Evolutionary conservation across 805 yeast genomes (phyloP).

Genomic region (Wickerhamomyces rabaulensis): DNA sequence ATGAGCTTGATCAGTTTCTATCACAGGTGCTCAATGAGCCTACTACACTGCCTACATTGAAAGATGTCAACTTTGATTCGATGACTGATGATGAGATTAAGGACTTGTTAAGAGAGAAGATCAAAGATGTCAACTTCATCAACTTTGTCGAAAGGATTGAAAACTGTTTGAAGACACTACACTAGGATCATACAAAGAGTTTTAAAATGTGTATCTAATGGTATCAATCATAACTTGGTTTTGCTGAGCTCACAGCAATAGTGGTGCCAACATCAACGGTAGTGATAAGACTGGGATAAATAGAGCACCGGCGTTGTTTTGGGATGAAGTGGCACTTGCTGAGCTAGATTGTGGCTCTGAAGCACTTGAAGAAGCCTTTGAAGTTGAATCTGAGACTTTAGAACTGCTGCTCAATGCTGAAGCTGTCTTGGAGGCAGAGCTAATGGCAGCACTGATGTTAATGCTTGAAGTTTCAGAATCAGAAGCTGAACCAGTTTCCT

Average conservation of each 20-base stretch:
- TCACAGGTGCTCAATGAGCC: slow-evolving; percentile 13
- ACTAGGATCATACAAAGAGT: not conserved
- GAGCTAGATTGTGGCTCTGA: not conserved
- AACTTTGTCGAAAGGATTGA: slow-evolving; percentile 22
- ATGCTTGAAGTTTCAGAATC: not conserved
- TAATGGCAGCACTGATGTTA: not conserved
- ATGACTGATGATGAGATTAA: slow-evolving; percentile 17
- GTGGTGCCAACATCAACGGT: slow-evolving; percentile 8
- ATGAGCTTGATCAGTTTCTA: slow-evolving; percentile 6
- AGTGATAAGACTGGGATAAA: slow-evolving; percentile 9
- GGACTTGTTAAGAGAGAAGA: slow-evolving; percentile 12
- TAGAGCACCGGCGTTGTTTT: slow-evolving; percentile 5
- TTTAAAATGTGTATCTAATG: not conserved
- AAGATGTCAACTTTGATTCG: slow-evolving; percentile 1
- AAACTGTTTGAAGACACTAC: slow-evolving; percentile 9
- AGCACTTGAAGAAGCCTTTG: not conserved
- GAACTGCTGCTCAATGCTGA: not conserved
- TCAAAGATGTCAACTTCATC: slow-evolving; percentile 20
- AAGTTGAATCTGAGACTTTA: slow-evolving; percentile 2
- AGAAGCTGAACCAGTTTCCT: slow-evolving; percentile 2
- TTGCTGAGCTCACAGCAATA: slow-evolving; percentile 4
- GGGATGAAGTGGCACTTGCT: not conserved
- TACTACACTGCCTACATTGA: not conserved
- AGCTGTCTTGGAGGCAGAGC: not conserved
- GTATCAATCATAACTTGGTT: not conserved